phyloP scores from a whole-genome alignment of 2,329 filamentous ascomycete genomes.

The Phaeomoniella chlamydospora region DNA sequence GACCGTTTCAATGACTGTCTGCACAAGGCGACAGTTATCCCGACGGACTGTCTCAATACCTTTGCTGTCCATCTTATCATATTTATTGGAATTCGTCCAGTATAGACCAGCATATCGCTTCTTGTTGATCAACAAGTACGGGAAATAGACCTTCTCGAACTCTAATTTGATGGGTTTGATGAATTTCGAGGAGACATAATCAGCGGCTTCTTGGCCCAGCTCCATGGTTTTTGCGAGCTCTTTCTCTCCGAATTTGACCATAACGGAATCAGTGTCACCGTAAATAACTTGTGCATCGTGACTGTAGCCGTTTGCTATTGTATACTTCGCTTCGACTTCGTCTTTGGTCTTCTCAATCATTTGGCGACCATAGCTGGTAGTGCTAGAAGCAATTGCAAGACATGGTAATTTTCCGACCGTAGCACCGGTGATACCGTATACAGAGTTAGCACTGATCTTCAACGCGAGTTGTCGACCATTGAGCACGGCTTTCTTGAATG shows the following conservation, averaged over 20 bases:
- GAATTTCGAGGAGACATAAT: slow-evolving; percentile 82
- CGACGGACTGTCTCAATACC: slow-evolving; percentile 95
- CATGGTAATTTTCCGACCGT: slow-evolving; percentile 93
- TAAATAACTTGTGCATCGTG: slow-evolving; percentile 97
- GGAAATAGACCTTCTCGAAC: slow-evolving; percentile 98
- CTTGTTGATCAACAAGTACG: slow-evolving; percentile 98
- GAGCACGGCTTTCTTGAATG: slow-evolving; percentile 94
- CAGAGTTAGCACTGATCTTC: slow-evolving; percentile 94
- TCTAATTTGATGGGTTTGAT: slow-evolving; percentile 95
- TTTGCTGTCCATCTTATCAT: slow-evolving; percentile 99
- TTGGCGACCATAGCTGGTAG: slow-evolving; percentile 88
- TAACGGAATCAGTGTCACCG: slow-evolving; percentile 97
- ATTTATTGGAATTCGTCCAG: slow-evolving; percentile 89
- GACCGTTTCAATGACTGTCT: slow-evolving; percentile 95
- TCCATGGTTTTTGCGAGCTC: slow-evolving; percentile 85
- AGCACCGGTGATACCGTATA: slow-evolving; percentile 93
- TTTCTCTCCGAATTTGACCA: slow-evolving; percentile 94
- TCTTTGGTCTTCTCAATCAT: slow-evolving; percentile 98
- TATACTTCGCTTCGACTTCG: slow-evolving; percentile 86
- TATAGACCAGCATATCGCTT: slow-evolving; percentile 97
- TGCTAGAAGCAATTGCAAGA: slow-evolving; percentile 88
- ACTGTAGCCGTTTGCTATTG: slow-evolving; percentile 82
- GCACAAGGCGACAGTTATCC: slow-evolving; percentile 90
- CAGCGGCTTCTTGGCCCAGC: slow-evolving; percentile 81
- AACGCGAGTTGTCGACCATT: slow-evolving; percentile 93